Conservation (phyloP, 768 basidiomycete species). For the Brasilioporus rufonigricans region DNA sequence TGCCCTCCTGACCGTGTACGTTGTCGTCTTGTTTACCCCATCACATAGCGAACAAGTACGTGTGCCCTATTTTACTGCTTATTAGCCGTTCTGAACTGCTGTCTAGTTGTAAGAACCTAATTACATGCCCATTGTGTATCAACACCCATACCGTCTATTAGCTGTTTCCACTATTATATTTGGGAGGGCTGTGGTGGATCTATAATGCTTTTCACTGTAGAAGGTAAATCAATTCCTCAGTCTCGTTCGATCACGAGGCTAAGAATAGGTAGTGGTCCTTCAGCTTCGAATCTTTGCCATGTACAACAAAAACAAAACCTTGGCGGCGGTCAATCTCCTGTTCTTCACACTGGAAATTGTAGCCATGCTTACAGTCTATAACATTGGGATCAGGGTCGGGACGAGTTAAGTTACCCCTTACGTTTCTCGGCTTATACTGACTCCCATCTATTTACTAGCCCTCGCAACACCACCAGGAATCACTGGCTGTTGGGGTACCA, state of each 20-base stretch:
- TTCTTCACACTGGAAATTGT: neutral
- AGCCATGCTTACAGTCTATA: neutral
- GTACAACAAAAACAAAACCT: neutral
- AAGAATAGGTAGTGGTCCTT: neutral
- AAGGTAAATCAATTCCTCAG: neutral
- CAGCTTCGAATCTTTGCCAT: constrained; percentile 1
- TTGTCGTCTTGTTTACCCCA: neutral
- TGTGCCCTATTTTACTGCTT: neutral
- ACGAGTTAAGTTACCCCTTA: neutral
- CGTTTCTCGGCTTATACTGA: neutral
- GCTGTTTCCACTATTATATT: neutral
- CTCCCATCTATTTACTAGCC: neutral
- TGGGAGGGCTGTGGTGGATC: constrained; percentile 1
- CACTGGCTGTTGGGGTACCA: neutral
- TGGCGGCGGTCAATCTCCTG: neutral
- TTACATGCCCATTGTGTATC: neutral
- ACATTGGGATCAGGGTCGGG: neutral
- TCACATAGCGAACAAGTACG: neutral
- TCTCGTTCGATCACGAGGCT: neutral
- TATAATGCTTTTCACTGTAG: neutral
- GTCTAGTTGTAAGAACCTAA: neutral
- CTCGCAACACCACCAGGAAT: neutral
- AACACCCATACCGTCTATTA: neutral
- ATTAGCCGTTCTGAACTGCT: neutral
- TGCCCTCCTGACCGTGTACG: neutral